These are phyloP conservation scores for Neodidymelliopsis sp. DNA, from an alignment of 2,329 filamentous ascomycete species.

Conservation along the genomic window DNA sequence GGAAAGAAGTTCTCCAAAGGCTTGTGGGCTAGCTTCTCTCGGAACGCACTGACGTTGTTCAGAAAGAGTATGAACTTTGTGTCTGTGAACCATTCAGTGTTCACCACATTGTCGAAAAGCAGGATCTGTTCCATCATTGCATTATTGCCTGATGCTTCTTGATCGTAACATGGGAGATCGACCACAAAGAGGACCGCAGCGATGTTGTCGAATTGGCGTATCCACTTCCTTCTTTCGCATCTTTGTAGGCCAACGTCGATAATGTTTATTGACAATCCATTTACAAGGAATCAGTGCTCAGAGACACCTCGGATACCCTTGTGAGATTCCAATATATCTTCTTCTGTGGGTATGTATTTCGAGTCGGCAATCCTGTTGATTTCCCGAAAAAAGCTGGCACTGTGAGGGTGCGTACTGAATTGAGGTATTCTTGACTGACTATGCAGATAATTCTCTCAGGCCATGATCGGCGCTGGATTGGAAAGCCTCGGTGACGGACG, in stretches of 20 bases:
- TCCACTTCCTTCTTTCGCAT: slow-evolving; percentile 5
- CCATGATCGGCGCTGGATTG: not conserved
- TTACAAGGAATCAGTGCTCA: not conserved
- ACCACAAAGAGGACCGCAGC: not conserved
- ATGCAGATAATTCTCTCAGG: not conserved
- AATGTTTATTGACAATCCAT: not conserved
- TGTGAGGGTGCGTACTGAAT: not conserved
- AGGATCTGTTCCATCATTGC: not conserved
- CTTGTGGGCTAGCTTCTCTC: not conserved
- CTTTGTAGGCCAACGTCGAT: slow-evolving; percentile 4
- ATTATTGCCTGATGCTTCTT: not conserved
- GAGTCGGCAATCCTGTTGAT: not conserved
- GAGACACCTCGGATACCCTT: not conserved
- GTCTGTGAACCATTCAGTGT: not conserved
- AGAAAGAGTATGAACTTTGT: not conserved
- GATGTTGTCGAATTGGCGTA: slow-evolving; percentile 4
- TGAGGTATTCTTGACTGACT: not conserved
- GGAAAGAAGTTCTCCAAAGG: not conserved
- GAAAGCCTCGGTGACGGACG: not conserved
- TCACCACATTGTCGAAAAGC: slow-evolving; percentile 1
- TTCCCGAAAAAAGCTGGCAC: not conserved
- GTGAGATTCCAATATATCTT: not conserved
- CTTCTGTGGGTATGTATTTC: slow-evolving; percentile 1
- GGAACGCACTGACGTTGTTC: not conserved
- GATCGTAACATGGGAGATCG: slow-evolving; percentile 6